A percentile compares a stretch with the other conserved stretches of the same genome.
Evolutionary conservation across 805 yeast species (phyloP).

Genomic region (Yueomyces sp.): DNA sequence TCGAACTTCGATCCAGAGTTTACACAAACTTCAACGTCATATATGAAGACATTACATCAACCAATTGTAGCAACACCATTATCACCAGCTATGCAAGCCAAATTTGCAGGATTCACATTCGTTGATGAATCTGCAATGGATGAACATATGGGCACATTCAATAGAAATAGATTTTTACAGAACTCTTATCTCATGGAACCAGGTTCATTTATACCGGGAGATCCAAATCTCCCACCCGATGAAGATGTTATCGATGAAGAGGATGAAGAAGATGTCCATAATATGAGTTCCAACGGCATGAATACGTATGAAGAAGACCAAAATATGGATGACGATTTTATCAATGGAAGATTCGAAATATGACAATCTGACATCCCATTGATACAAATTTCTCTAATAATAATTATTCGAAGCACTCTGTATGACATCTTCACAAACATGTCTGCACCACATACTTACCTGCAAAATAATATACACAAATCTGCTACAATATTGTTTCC

Average conservation of each 20-base stretch:
- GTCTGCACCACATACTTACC: too few species aligned
- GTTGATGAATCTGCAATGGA: slow-evolving; percentile 90
- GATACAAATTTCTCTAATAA: too few species aligned
- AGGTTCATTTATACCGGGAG: slow-evolving; percentile 68
- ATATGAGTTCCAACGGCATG: slow-evolving; percentile 1
- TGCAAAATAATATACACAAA: too few species aligned
- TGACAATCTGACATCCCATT: slow-evolving; percentile 22
- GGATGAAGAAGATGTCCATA: slow-evolving; percentile 28
- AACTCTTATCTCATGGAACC: slow-evolving; percentile 33
- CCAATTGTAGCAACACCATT: slow-evolving; percentile 47
- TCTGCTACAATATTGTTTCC: too few species aligned
- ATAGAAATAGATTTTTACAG: slow-evolving; percentile 21
- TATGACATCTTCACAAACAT: too few species aligned
- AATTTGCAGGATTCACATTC: slow-evolving; percentile 92
- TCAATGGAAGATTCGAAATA: slow-evolving; percentile 80
- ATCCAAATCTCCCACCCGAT: slow-evolving; percentile 68
- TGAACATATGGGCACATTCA: slow-evolving; percentile 27
- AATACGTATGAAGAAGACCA: slow-evolving; percentile 35
- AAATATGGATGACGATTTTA: slow-evolving; percentile 69
- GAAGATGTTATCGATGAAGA: slow-evolving; percentile 69
- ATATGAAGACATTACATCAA: slow-evolving; percentile 41
- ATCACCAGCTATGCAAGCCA: slow-evolving; percentile 90
- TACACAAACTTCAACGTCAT: slow-evolving; percentile 67
- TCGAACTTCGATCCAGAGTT: slow-evolving; percentile 97
- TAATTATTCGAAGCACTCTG: too few species aligned